Conservation (phyloP, 352 stramenopile species). For the Phytophthora europaea region DNA sequence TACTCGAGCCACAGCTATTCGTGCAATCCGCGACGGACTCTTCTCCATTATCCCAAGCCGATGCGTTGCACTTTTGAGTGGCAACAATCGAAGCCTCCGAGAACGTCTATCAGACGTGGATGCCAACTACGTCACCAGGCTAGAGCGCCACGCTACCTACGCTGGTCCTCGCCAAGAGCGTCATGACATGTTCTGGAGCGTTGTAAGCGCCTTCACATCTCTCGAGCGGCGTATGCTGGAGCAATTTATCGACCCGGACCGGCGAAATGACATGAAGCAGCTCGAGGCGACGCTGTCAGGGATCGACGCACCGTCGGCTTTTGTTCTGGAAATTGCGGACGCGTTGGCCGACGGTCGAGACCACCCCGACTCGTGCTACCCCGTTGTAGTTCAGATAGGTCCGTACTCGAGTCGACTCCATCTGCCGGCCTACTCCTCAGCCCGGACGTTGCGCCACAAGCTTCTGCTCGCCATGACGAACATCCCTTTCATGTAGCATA, state of each 20-base stretch:
- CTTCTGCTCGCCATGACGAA: slow-evolving; percentile 69
- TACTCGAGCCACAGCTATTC: slow-evolving; percentile 32
- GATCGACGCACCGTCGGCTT: neutral
- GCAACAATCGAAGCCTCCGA: slow-evolving; percentile 41
- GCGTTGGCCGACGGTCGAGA: slow-evolving; percentile 52
- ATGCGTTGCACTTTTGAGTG: slow-evolving; percentile 56
- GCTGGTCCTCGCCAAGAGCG: slow-evolving; percentile 26
- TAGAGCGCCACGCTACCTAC: slow-evolving; percentile 49
- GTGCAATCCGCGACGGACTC: slow-evolving; percentile 62
- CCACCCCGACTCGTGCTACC: slow-evolving; percentile 69
- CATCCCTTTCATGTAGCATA: slow-evolving; percentile 8
- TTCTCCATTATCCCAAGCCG: slow-evolving; percentile 60
- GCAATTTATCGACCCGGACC: slow-evolving; percentile 56
- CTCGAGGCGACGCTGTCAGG: neutral
- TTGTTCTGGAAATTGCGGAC: slow-evolving; percentile 61
- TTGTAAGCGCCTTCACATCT: slow-evolving; percentile 51
- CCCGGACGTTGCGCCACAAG: slow-evolving; percentile 60
- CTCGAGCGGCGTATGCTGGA: slow-evolving; percentile 54
- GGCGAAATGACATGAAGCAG: slow-evolving; percentile 17
- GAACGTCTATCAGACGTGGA: slow-evolving; percentile 45
- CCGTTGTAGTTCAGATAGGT: slow-evolving; percentile 51
- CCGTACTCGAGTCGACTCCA: slow-evolving; percentile 52
- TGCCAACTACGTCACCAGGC: slow-evolving; percentile 30
- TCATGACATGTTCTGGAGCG: slow-evolving; percentile 62
- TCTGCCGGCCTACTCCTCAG: slow-evolving; percentile 68